Evolutionary conservation across 352 stramenopile genomes (phyloP), one percentile per base, ranked within the genome.

Genomic region (Saprolegnia parasitica): DNA sequence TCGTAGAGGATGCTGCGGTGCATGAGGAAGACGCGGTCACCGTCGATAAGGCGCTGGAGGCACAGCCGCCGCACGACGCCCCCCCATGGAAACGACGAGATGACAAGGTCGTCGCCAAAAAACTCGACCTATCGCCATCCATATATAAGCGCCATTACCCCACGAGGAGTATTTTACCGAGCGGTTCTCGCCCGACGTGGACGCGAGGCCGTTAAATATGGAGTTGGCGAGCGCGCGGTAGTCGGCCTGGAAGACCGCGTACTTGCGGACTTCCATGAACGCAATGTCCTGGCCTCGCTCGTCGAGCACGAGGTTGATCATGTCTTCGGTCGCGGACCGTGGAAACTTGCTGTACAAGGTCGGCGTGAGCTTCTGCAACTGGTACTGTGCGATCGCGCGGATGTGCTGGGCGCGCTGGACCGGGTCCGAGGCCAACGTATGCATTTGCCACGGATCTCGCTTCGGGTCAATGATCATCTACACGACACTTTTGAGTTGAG

Each of bases 381-480:
- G 62, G 37, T 68, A 50, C 50, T 61, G 32, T 26, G 32, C 29
- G 20, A 68, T 54, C 16, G 32, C 32, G 13, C 35, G 40, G 29
- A 68, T 54, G 8, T 54, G 32, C 18, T 26, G 21, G 9, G 21
- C 42, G 15, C 47, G 46, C 15, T 68, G 32, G 18, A 47, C 20
- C 8, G 62, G 47, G 37, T 68, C 60, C 39, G 62, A 54, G 9
- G 62, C 21, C 15, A 68, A 40, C 35, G 62, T 55, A 20, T 68
- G 62, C 40, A 68, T 37, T 13, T 24, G 20, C 39, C 37, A 68
- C 32, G 62, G 62, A 39, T 68, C 62, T 21, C 62, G 24, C 23
- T 47, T 54, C 23, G 50, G 62, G 50, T 68, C 62, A 13, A 68
- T 37, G 42, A 58, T 16, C 62, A 68, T 68, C 62, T 68, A 68